These are phyloP conservation scores for Melocanna baccifera DNA, from an alignment of 176 grass and related monocot species.

Conservation along the genomic window DNA sequence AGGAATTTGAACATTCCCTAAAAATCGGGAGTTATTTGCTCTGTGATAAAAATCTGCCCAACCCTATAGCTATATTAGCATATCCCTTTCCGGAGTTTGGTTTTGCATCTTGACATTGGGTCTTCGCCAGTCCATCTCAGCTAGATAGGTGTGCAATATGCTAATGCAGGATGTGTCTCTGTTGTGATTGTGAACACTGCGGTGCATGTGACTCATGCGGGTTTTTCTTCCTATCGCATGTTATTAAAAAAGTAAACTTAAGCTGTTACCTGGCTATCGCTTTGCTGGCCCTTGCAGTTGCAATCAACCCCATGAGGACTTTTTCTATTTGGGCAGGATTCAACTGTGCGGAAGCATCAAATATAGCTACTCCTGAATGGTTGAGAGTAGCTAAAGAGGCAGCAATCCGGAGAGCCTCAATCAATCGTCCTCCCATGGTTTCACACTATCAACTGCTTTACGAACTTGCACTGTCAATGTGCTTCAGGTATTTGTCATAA, in stretches of 20 bases:
- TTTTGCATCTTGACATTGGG: background rate
- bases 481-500: conserved; percentile 59
- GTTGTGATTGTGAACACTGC: background rate
- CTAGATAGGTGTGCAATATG: background rate
- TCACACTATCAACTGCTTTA: conserved; percentile 95
- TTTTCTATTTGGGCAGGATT: conserved; percentile 59
- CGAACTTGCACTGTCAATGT: conserved; percentile 68
- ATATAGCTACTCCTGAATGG: conserved; percentile 97
- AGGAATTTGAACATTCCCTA: background rate
- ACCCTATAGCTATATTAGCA: background rate
- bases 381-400: conserved; percentile 90
- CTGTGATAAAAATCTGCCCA: background rate
- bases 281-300: background rate
- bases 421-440: conserved; percentile 77
- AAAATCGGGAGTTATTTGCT: background rate
- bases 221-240: background rate
- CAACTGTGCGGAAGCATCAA: conserved; percentile 89
- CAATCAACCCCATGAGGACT: background rate
- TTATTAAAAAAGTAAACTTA: conserved; percentile 2
- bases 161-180: conserved; percentile 15
- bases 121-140: background rate
- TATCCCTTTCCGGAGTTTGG: background rate
- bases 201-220: background rate
- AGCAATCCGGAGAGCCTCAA: conserved; percentile 89
- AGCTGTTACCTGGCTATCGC: background rate